Evolutionary conservation across 768 basidiomycete species (phyloP).

Genomic region (Agaricus sinodeliciosus): DNA sequence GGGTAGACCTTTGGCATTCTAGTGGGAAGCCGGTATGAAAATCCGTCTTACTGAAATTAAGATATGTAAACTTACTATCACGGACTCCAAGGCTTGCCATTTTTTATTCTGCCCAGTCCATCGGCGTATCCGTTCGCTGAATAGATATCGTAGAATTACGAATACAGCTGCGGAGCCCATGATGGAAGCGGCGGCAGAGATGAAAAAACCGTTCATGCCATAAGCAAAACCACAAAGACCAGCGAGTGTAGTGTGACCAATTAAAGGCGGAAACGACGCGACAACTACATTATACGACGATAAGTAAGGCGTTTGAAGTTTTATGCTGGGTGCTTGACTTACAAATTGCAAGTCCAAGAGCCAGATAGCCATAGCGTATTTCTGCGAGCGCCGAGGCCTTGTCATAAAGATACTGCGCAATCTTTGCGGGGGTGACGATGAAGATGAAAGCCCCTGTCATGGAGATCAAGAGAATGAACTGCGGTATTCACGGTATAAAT

Average conservation of each 20-base stretch:
- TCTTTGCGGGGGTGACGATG: conserved; percentile 54
- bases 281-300: conserved; percentile 25
- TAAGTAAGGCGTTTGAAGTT: neutral
- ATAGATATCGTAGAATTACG: conserved; percentile 49
- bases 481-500: neutral
- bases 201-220: conserved; percentile 68
- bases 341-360: conserved; percentile 49
- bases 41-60: neutral
- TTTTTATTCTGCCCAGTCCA: conserved; percentile 62
- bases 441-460: conserved; percentile 32
- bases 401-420: conserved; percentile 70
- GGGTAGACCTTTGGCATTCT: conserved; percentile 74
- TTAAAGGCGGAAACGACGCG: conserved; percentile 51
- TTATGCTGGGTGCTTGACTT: neutral
- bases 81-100: conserved; percentile 73
- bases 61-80: conserved; percentile 47
- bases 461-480: conserved; percentile 1
- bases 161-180: conserved; percentile 62
- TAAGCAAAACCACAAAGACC: conserved; percentile 80
- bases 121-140: conserved; percentile 44
- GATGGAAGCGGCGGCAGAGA: conserved; percentile 55
- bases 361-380: conserved; percentile 55
- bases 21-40: neutral
- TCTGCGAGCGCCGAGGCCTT: conserved; percentile 53
- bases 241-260: conserved; percentile 62